A percentile compares a stretch with the other conserved stretches of the same genome.
Evolutionary conservation across 1,284 basidiomycete genomes (phyloP).

Genomic region (Puccinia hordei): DNA sequence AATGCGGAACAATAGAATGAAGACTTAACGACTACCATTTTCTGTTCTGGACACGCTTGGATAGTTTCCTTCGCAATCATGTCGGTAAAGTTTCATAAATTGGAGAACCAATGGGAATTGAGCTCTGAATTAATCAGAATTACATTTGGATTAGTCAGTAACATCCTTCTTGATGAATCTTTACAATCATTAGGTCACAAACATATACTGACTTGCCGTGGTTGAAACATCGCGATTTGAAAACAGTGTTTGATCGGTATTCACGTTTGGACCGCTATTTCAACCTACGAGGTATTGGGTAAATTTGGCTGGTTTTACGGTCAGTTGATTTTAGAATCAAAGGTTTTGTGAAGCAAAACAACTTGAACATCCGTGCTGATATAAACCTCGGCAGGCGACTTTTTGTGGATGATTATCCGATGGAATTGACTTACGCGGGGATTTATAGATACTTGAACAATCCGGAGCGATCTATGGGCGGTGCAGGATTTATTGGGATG

Average conservation of each 20-base stretch:
- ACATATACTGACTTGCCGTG: background rate
- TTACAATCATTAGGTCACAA: background rate
- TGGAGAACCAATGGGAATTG: conserved; percentile 79
- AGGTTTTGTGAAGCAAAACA: too few species aligned
- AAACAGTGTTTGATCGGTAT: conserved; percentile 77
- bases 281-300: conserved; percentile 88
- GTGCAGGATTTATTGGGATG: conserved; percentile 90
- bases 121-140: conserved; percentile 87
- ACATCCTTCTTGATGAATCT: background rate
- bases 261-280: conserved; percentile 86
- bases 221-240: background rate
- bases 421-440: conserved; percentile 89
- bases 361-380: conserved; percentile 49
- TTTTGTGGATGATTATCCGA: conserved; percentile 89
- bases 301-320: conserved; percentile 96
- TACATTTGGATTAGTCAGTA: conserved; percentile 74
- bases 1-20: background rate
- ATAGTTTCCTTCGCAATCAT: conserved; percentile 67
- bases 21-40: background rate
- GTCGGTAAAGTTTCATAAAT: conserved; percentile 81
- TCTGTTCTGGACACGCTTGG: background rate
- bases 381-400: conserved; percentile 65
- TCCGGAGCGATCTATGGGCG: conserved; percentile 84
- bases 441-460: conserved; percentile 85
- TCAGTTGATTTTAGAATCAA: background rate